phyloP scores from a whole-genome alignment of 768 basidiomycete genomes.

The Roridomyces roridus region DNA sequence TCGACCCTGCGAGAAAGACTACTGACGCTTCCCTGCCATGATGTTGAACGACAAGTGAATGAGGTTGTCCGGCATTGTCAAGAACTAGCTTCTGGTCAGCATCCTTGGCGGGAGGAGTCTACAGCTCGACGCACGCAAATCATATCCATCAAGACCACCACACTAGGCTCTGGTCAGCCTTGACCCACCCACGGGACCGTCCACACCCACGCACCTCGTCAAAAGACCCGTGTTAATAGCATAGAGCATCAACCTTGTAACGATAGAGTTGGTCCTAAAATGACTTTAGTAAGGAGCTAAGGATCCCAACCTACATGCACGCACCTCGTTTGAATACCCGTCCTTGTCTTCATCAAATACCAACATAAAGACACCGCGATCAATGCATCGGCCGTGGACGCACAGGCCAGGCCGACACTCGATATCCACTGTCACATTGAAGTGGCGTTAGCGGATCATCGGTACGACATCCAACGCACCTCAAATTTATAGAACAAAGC shows the following conservation, averaged over 20 bases:
- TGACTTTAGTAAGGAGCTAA: not conserved
- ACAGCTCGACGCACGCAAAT: not conserved
- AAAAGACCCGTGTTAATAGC: slow-evolving; percentile 53
- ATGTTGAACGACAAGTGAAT: slow-evolving; percentile 40
- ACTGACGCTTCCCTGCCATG: slow-evolving; percentile 50
- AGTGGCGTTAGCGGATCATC: not conserved
- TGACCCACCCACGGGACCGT: not conserved
- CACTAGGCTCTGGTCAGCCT: not conserved
- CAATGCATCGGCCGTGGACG: slow-evolving; percentile 1
- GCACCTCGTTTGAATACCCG: not conserved
- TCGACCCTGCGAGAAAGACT: slow-evolving; percentile 10
- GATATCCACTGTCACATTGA: slow-evolving; percentile 4
- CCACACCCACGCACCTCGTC: slow-evolving; percentile 41
- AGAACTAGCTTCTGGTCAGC: not conserved
- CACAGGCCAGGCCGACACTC: slow-evolving; percentile 3
- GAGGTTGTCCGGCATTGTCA: slow-evolving; percentile 8
- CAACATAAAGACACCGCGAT: slow-evolving; percentile 1
- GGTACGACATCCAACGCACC: not conserved
- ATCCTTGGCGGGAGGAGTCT: too few relatives aligned
- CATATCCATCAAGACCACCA: slow-evolving; percentile 13
- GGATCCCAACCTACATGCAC: not conserved
- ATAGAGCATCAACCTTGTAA: slow-evolving; percentile 53
- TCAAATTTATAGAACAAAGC: slow-evolving; percentile 6
- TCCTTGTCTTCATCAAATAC: slow-evolving; percentile 2
- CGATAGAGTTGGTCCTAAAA: slow-evolving; percentile 49